These are phyloP conservation scores for Neurospora sp. DNA, from an alignment of 495 filamentous ascomycete species.

Conservation along the genomic window DNA sequence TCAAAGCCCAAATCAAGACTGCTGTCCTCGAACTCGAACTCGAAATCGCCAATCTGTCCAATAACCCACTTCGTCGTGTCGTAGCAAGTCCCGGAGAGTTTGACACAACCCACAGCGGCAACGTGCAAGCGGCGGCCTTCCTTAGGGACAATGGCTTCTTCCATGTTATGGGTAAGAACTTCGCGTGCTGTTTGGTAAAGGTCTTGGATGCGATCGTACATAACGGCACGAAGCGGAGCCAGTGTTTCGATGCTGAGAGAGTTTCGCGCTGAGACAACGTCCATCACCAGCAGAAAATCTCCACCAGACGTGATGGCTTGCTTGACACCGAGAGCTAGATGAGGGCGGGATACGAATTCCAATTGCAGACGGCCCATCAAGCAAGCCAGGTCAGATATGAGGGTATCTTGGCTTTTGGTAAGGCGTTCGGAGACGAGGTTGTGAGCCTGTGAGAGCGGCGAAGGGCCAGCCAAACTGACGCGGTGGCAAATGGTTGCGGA, in stretches of 20 bases:
- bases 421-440: conserved; percentile 55
- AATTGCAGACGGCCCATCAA: conserved; percentile 87
- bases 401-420: conserved; percentile 67
- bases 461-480: conserved; percentile 38
- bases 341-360: conserved; percentile 77
- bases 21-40: conserved; percentile 50
- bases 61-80: conserved; percentile 76
- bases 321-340: conserved; percentile 58
- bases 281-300: conserved; percentile 64
- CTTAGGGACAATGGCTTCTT: conserved; percentile 69
- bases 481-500: conserved; percentile 42
- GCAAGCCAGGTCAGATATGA: conserved; percentile 78
- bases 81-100: conserved; percentile 82
- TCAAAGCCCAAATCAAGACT: conserved; percentile 42
- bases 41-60: conserved; percentile 88
- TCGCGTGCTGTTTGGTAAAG: conserved; percentile 72
- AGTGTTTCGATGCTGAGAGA: conserved; percentile 52
- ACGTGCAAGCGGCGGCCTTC: conserved; percentile 67
- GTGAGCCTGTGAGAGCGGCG: conserved; percentile 31
- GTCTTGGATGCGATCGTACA: conserved; percentile 71
- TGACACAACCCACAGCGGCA: conserved; percentile 83
- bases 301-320: conserved; percentile 77
- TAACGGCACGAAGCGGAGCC: conserved; percentile 58
- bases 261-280: conserved; percentile 73
- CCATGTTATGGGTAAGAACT: conserved; percentile 54